These are phyloP conservation scores for Butyriboletus appendiculatus DNA, from an alignment of 1,284 basidiomycete genomes.

Conservation along the genomic window DNA sequence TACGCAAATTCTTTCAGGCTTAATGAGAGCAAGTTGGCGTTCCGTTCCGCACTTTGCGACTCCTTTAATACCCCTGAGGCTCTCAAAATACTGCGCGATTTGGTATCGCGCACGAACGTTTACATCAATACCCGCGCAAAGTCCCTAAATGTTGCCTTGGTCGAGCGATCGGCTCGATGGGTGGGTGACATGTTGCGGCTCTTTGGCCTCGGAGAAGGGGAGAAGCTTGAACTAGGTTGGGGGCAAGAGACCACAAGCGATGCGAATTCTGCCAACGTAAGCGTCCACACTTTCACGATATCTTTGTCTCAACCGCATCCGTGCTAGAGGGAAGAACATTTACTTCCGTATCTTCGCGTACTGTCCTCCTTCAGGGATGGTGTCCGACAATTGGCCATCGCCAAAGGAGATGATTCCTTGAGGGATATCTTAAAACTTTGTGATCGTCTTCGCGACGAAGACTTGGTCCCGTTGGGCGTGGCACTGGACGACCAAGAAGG, in stretches of 20 bases:
- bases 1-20: conserved; percentile 48
- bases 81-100: conserved; percentile 74
- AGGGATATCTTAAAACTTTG: conserved; percentile 83
- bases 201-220: conserved; percentile 92
- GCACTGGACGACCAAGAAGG: conserved; percentile 97
- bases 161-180: conserved; percentile 83
- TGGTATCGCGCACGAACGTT: conserved; percentile 88
- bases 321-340: conserved; percentile 73
- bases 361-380: conserved; percentile 93
- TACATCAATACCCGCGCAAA: conserved; percentile 76
- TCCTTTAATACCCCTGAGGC: conserved; percentile 96
- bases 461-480: conserved; percentile 91
- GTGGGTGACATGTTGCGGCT: conserved; percentile 89
- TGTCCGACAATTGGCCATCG: conserved; percentile 83
- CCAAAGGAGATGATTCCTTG: conserved; percentile 60
- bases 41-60: conserved; percentile 93
- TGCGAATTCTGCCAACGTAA: conserved; percentile 52
- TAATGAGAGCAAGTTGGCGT: conserved; percentile 73
- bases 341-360: conserved; percentile 89
- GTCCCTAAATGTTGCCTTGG: conserved; percentile 66
- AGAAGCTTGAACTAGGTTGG: conserved; percentile 68
- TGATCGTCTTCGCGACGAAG: conserved; percentile 89
- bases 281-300: conserved; percentile 36
- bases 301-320: neutral
- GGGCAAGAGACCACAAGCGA: conserved; percentile 53